Base-by-base conservation (phyloP, 208 protist genomes). In the Trypanosoma brucei region DNA sequence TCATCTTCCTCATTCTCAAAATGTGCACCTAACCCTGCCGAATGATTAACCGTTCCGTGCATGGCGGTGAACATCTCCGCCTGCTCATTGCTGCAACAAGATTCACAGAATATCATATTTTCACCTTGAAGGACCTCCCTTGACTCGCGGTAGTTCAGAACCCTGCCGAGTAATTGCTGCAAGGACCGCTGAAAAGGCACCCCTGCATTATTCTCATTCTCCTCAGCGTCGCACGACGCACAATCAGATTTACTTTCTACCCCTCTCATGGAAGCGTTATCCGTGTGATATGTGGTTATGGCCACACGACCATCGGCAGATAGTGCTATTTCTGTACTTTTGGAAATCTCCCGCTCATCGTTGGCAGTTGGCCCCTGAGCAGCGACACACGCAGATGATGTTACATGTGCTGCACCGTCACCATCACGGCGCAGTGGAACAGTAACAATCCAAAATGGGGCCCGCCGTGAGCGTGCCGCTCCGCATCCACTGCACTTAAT, bases 401-500 rank as follows among this genome's bases (percentile, higher is more conserved):
- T 22, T 22, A 22, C 22, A 22, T 22, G 22, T 22, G 22, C 22
- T 22, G 22, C 22, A 22, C 22, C 40, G 5, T 40, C 48, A 7
- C 46, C 50, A 2, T 65, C 59, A 37, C 57, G 38, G 48, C 49
- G 59, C 36, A 72, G 44, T 39, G 67, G 67, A 44, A 72, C 44
- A 34, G 59, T 78, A 38, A 83, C 42, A 39, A 86, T 79, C 77
- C 79, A 84, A 53, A 89, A 86, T 6, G 65, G 70, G 37, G 66
- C 72, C 3, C 45, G 40, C 51, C 75, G 72, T 11, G 52, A 51
- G 38, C 84, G 81, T 30, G 14, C 37, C 31, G 50, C 52, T 2
- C 60, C 35, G 45, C 84, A 91, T 4, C 52, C 14, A 14, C 67
- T 34, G 51, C 84, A 91, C 61, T 59, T 63, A 59, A 91, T 72